A percentile compares a stretch with the other conserved stretches of the same genome.
Evolutionary conservation across 2,329 filamentous ascomycete genomes (phyloP).

Genomic region (Botrytis byssoidea): DNA sequence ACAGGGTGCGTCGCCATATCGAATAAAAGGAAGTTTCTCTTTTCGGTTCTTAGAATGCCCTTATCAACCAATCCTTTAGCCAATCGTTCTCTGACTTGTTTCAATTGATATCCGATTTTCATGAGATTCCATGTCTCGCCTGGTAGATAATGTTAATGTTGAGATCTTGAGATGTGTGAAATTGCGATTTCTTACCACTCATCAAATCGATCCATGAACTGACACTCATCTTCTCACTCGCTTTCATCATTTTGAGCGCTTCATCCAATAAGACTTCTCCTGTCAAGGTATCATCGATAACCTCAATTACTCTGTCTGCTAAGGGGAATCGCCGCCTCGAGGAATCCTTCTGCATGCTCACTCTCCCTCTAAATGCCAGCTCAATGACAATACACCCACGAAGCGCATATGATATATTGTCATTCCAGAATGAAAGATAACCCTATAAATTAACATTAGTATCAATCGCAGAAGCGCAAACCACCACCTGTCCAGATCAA

Average conservation of each 20-base stretch:
- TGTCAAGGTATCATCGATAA: conserved; percentile 93
- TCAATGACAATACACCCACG: conserved; percentile 98
- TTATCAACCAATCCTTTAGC: conserved; percentile 98
- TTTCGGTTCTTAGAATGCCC: conserved; percentile 96
- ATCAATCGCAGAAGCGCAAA: conserved; percentile 2
- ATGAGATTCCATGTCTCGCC: conserved; percentile 99
- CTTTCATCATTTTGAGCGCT: conserved; percentile 99
- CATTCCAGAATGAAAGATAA: conserved; percentile 99
- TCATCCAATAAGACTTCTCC: conserved; percentile 97
- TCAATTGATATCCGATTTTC: conserved; percentile 99
- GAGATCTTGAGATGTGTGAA: conserved; percentile 11
- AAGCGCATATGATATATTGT: conserved; percentile 98
- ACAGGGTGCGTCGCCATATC: conserved; percentile 99
- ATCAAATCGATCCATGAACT: conserved; percentile 98
- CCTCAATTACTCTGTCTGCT: conserved; percentile 91
- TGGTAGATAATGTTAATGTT: conserved; percentile 41
- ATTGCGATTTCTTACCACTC: conserved; percentile 64
- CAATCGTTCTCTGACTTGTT: conserved; percentile 96
- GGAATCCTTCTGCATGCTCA: conserved; percentile 98
- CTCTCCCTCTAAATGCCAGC: conserved; percentile 88
- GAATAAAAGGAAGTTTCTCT: conserved; percentile 98
- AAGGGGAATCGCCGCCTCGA: conserved; percentile 88
- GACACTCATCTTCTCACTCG: conserved; percentile 99
- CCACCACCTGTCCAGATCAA: conserved; percentile 22
- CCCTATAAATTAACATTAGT: conserved; percentile 57